phyloP scores from a whole-genome alignment of 2,329 filamentous ascomycete genomes.

The Sphaerostilbella broomeana region DNA sequence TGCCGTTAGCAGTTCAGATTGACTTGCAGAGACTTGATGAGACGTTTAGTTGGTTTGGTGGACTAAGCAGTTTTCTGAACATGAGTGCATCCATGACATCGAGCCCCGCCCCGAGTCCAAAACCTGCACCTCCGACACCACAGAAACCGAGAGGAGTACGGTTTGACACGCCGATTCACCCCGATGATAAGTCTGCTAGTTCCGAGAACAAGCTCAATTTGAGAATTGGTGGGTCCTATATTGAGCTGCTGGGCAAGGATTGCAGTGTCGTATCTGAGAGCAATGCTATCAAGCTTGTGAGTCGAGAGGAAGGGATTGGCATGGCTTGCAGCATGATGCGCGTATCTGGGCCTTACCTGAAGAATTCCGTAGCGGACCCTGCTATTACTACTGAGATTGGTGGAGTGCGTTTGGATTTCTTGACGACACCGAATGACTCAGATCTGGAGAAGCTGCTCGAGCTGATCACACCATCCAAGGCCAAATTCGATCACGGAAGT shows the following conservation, averaged over 20 bases:
- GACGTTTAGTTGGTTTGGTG: slow-evolving; percentile 81
- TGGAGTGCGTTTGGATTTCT: slow-evolving; percentile 65
- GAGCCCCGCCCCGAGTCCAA: slow-evolving; percentile 48
- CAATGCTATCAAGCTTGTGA: slow-evolving; percentile 74
- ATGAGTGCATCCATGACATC: slow-evolving; percentile 79
- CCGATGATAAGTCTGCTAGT: slow-evolving; percentile 39
- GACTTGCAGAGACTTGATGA: slow-evolving; percentile 80
- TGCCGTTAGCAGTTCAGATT: slow-evolving; percentile 68
- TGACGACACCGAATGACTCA: slow-evolving; percentile 63
- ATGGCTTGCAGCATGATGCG: slow-evolving; percentile 70
- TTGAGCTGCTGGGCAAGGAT: slow-evolving; percentile 70
- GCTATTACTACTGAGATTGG: slow-evolving; percentile 57
- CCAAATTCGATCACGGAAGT: slow-evolving; percentile 77
- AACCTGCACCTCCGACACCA: slow-evolving; percentile 31
- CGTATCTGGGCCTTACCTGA: slow-evolving; percentile 62
- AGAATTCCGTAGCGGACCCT: slow-evolving; percentile 46
- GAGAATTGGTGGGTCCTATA: slow-evolving; percentile 67
- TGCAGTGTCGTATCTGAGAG: slow-evolving; percentile 70
- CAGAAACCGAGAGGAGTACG: slow-evolving; percentile 50
- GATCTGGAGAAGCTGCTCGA: slow-evolving; percentile 79
- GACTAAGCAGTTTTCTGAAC: slow-evolving; percentile 83
- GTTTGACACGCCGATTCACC: slow-evolving; percentile 48
- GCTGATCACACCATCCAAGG: slow-evolving; percentile 83
- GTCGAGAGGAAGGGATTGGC: slow-evolving; percentile 64
- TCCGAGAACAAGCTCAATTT: slow-evolving; percentile 65